Conservation (phyloP, 176 grass and related monocot species). For the Lolium perenne region DNA sequence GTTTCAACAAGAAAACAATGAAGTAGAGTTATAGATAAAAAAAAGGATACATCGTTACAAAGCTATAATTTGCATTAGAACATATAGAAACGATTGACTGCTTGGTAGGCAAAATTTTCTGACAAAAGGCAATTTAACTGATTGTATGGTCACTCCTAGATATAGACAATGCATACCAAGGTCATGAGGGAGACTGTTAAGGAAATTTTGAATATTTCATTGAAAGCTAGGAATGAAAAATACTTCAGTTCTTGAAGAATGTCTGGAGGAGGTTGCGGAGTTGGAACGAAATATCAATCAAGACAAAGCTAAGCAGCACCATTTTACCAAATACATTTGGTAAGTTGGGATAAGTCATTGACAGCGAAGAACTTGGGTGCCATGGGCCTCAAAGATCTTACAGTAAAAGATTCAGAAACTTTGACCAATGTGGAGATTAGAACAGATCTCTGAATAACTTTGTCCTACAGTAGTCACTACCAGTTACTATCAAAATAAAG, state of each 20-base stretch:
- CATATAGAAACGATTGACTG: neutral
- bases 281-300: neutral
- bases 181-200: neutral
- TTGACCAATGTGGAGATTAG: neutral
- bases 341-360: too few relatives aligned
- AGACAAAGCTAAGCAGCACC: neutral
- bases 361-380: neutral
- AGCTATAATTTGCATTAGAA: neutral
- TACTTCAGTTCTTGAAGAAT: neutral
- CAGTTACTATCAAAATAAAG: too few relatives aligned
- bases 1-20: neutral
- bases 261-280: neutral
- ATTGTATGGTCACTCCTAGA: too few relatives aligned
- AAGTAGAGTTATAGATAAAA: neutral
- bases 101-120: too few relatives aligned
- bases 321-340: too few relatives aligned
- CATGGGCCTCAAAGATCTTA: neutral
- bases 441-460: neutral
- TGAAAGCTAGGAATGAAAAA: too few relatives aligned
- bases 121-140: too few relatives aligned
- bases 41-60: neutral
- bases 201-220: too few relatives aligned
- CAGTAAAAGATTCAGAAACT: neutral
- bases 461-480: too few relatives aligned
- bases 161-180: neutral